Evolutionary conservation across 2,329 filamentous ascomycete species (phyloP).

Genomic region (Colletotrichum limetticola): DNA sequence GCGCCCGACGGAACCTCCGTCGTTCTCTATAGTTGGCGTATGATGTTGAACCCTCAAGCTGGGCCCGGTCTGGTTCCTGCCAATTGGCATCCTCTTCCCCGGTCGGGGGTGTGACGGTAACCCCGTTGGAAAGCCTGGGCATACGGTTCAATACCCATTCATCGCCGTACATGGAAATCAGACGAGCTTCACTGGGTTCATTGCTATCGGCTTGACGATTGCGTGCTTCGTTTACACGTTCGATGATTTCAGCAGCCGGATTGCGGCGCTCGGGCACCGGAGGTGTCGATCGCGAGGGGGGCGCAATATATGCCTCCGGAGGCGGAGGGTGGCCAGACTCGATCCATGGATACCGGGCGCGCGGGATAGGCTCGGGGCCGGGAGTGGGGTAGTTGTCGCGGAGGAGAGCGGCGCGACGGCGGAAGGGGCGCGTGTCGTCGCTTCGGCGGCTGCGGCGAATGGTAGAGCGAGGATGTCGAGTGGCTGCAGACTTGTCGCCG

Average conservation of each 20-base stretch:
- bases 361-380: conserved; percentile 22
- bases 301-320: conserved; percentile 32
- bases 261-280: conserved; percentile 3
- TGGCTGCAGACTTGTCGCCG: conserved; percentile 39
- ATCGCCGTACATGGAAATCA: conserved; percentile 31
- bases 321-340: conserved; percentile 34
- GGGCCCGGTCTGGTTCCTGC: conserved; percentile 9
- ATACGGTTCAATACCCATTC: conserved; percentile 19
- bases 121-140: neutral
- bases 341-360: conserved; percentile 35
- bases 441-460: conserved; percentile 51
- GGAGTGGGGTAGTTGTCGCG: conserved; percentile 33
- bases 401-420: conserved; percentile 39
- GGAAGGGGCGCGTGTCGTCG: conserved; percentile 45
- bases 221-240: neutral
- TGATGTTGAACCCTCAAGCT: neutral
- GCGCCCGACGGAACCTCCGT: conserved; percentile 17
- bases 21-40: neutral
- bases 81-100: conserved; percentile 11
- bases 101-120: conserved; percentile 4
- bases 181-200: neutral
- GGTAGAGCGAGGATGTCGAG: conserved; percentile 47
- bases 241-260: conserved; percentile 6
- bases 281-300: conserved; percentile 20
- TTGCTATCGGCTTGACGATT: neutral